A percentile compares a stretch with the other conserved stretches of the same genome.
These are phyloP conservation scores for Vigna hirtella DNA, from an alignment of 306 rosid genomes.

Conservation along the genomic window DNA sequence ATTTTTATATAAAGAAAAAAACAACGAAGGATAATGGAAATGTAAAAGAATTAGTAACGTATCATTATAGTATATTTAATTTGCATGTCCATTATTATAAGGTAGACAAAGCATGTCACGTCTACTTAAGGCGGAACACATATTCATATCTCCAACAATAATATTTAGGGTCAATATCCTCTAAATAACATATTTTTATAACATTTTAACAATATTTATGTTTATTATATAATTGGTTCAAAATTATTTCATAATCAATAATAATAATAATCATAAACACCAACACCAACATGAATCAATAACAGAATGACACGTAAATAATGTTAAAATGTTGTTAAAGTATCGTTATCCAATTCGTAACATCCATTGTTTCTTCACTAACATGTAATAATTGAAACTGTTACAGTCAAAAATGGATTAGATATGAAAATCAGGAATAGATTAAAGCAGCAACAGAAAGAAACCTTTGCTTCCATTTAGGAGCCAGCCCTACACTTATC, in stretches of 20 bases:
- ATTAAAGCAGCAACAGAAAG: not conserved
- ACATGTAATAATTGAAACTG: not conserved
- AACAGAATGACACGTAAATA: no score
- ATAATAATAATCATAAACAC: no score
- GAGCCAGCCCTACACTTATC: conserved; percentile 30
- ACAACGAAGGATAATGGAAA: no score
- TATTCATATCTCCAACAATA: not conserved
- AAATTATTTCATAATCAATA: no score
- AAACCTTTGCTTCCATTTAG: conserved; percentile 36
- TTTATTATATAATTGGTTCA: no score
- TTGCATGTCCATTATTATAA: not conserved
- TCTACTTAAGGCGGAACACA: not conserved
- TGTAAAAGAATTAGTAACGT: no score
- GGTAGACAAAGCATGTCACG: conserved; percentile 3
- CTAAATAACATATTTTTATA: no score
- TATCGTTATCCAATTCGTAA: fast-evolving
- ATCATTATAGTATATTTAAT: not conserved
- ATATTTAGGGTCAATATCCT: not conserved
- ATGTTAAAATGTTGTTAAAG: no score
- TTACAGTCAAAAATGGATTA: not conserved
- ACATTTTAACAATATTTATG: no score
- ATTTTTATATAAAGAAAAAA: no score
- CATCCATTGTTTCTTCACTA: not conserved
- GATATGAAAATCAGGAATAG: conserved; percentile 18
- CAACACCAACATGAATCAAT: no score